These are phyloP conservation scores for Candida labiduridarum DNA, from an alignment of 1,139 yeast species.

Conservation along the genomic window DNA sequence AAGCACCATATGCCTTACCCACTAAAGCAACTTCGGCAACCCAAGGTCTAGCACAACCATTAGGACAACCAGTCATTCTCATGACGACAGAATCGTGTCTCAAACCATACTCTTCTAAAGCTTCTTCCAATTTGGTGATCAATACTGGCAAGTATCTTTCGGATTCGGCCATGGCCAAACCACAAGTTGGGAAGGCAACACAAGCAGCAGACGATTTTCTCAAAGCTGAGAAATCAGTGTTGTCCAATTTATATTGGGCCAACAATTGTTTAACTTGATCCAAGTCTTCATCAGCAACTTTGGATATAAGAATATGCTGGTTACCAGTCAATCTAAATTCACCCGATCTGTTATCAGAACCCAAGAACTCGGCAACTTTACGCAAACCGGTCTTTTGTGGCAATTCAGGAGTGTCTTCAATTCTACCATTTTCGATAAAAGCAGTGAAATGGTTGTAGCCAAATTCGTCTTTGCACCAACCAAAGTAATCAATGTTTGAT, in stretches of 20 bases:
- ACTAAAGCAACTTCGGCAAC: conserved; percentile 93
- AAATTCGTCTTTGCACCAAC: conserved; percentile 90
- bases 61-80: conserved; percentile 99
- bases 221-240: conserved; percentile 79
- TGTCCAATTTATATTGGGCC: conserved; percentile 78
- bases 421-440: conserved; percentile 95
- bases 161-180: conserved; percentile 98
- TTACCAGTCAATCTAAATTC: conserved; percentile 95
- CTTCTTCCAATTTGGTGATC: conserved; percentile 76
- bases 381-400: conserved; percentile 89
- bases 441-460: conserved; percentile 90
- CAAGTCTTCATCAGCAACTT: conserved; percentile 70
- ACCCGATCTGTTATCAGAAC: conserved; percentile 54
- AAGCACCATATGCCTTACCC: conserved; percentile 93
- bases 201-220: conserved; percentile 94
- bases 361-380: conserved; percentile 71
- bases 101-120: conserved; percentile 88
- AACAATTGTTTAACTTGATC: conserved; percentile 62
- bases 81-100: conserved; percentile 93
- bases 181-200: conserved; percentile 99
- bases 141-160: conserved; percentile 91
- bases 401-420: conserved; percentile 86
- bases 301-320: conserved; percentile 84
- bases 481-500: conserved; percentile 88
- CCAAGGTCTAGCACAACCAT: conserved; percentile 99